A percentile compares a stretch with the other conserved stretches of the same genome.
Conservation (phyloP, 768 basidiomycete species). For the Calocybe cyanea region DNA sequence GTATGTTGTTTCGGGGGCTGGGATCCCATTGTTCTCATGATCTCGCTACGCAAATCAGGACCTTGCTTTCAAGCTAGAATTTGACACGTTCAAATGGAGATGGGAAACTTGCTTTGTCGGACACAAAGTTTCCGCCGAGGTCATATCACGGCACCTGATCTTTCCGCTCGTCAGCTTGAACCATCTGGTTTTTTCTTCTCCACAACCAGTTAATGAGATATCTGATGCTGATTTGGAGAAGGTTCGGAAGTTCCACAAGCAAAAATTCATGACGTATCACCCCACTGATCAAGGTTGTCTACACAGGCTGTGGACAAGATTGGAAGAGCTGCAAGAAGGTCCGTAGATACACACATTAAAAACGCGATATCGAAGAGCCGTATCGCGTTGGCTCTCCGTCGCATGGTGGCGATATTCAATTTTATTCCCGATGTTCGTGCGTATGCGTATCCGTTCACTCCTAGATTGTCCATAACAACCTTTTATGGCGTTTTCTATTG, state of each 20-base stretch:
- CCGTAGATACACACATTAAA: constrained; percentile 67
- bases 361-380: constrained; percentile 69
- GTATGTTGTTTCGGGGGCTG: constrained; percentile 37
- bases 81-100: constrained; percentile 65
- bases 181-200: constrained; percentile 63
- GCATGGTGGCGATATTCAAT: constrained; percentile 71
- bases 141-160: constrained; percentile 76
- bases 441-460: constrained; percentile 22
- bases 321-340: constrained; percentile 65
- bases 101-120: constrained; percentile 74
- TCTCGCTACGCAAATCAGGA: constrained; percentile 42
- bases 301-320: constrained; percentile 64
- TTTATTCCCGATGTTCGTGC: constrained; percentile 62
- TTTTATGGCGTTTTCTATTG: constrained; percentile 11
- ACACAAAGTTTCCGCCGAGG: constrained; percentile 60
- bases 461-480: constrained; percentile 9
- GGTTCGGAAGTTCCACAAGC: constrained; percentile 31
- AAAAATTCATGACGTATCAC: not conserved
- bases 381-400: constrained; percentile 60
- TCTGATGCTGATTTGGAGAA: constrained; percentile 61
- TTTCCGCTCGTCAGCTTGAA: constrained; percentile 70
- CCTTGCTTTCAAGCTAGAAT: constrained; percentile 57
- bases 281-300: constrained; percentile 9
- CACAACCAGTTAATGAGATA: constrained; percentile 53
- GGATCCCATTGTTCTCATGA: constrained; percentile 6